phyloP scores from a whole-genome alignment of 1,284 basidiomycete genomes.

The Cryptococcus maquisensis region DNA sequence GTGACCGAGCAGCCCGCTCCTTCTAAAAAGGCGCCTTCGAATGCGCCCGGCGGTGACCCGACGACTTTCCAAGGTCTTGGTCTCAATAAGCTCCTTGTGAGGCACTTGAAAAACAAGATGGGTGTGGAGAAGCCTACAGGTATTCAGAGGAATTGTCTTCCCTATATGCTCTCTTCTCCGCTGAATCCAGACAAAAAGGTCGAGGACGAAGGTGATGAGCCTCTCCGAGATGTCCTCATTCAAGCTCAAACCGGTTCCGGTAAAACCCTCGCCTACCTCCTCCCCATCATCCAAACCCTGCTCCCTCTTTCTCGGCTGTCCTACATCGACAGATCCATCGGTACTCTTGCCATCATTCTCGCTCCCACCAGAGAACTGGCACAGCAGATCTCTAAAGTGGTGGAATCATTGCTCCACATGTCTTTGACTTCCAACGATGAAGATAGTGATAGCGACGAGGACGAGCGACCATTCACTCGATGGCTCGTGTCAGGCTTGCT shows the following conservation, averaged over 20 bases:
- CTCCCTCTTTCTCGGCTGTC: constrained; percentile 80
- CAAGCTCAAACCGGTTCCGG: constrained; percentile 98
- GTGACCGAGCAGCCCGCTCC: constrained; percentile 3
- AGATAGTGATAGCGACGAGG: constrained; percentile 14
- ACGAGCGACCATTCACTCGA: constrained; percentile 59
- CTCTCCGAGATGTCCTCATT: constrained; percentile 78
- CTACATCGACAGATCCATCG: constrained; percentile 79
- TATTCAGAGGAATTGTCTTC: constrained; percentile 79
- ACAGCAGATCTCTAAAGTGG: constrained; percentile 78
- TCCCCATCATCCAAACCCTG: constrained; percentile 91
- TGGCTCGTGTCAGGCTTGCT: constrained; percentile 93
- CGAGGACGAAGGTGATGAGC: constrained; percentile 15
- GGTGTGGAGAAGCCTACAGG: constrained; percentile 79
- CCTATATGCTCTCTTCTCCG: constrained; percentile 58
- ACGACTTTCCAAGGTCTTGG: constrained; percentile 72
- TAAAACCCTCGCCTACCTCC: constrained; percentile 90
- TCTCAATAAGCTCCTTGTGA: constrained; percentile 72
- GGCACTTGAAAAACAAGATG: constrained; percentile 79
- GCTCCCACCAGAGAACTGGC: constrained; percentile 93
- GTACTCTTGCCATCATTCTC: constrained; percentile 90
- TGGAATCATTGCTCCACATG: constrained; percentile 64
- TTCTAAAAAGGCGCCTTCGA: constrained; percentile 60
- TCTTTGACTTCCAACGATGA: constrained; percentile 53
- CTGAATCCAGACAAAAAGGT: constrained; percentile 27
- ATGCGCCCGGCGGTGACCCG: constrained; percentile 67